A percentile compares a stretch with the other conserved stretches of the same genome.
phyloP scores from a whole-genome alignment of 169 alveolate genomes.

The Nephromyces sp. region DNA sequence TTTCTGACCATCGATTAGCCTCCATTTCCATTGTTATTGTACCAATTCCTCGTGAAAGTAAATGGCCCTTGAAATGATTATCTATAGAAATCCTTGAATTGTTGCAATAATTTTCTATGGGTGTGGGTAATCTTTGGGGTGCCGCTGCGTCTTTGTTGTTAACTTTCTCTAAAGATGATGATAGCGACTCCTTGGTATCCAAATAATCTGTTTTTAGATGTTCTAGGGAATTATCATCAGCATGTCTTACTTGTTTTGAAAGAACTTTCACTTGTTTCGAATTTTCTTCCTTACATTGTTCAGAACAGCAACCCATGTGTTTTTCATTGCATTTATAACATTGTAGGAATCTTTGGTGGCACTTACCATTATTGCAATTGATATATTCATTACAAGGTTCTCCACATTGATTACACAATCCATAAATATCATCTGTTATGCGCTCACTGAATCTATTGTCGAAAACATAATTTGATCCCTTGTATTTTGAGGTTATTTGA shows the following conservation, averaged over 20 bases:
- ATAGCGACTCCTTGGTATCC: not conserved
- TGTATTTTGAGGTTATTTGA: not conserved
- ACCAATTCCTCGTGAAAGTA: not conserved
- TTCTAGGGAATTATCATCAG: not conserved
- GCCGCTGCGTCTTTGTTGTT: no score
- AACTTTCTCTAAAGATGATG: not conserved
- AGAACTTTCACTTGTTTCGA: not conserved
- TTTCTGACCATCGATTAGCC: not conserved
- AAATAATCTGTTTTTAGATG: not conserved
- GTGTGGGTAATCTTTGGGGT: no score
- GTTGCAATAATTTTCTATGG: no score
- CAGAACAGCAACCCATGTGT: conserved; percentile 16
- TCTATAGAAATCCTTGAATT: no score
- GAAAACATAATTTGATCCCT: conserved; percentile 33
- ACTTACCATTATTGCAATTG: conserved; percentile 20
- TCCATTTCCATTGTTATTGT: no score
- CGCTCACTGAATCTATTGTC: conserved; percentile 30
- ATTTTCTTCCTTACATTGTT: conserved; percentile 3
- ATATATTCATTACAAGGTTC: conserved; percentile 9
- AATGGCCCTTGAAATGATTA: not conserved
- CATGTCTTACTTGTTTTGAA: not conserved
- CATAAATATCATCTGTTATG: conserved; percentile 16
- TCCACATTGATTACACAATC: conserved; percentile 12
- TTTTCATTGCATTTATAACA: conserved; percentile 19
- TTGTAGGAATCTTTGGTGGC: conserved; percentile 20